A percentile compares a stretch with the other conserved stretches of the same genome.
Evolutionary conservation across 2,329 filamentous ascomycete species (phyloP).

Genomic region (Dactylellina leptospora): DNA sequence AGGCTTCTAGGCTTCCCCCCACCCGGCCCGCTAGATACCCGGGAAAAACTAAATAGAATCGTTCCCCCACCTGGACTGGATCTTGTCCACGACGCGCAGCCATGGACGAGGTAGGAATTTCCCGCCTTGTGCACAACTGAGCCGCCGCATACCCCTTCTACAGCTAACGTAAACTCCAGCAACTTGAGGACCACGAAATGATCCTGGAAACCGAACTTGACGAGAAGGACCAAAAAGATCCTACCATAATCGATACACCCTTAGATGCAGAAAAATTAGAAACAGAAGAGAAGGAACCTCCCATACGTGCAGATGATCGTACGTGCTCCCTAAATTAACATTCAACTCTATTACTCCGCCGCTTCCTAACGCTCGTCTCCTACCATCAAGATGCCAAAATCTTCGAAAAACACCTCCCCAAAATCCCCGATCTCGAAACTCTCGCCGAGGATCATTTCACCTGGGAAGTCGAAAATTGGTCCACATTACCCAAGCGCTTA

Average conservation of each 20-base stretch:
- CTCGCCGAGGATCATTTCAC: slow-evolving; percentile 79
- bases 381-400: slow-evolving; percentile 80
- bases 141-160: background rate
- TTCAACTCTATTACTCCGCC: no score
- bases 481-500: slow-evolving; percentile 76
- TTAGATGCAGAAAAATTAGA: slow-evolving; percentile 67
- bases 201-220: slow-evolving; percentile 68
- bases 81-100: slow-evolving; percentile 23
- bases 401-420: slow-evolving; percentile 78
- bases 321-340: no score
- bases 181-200: slow-evolving; percentile 60
- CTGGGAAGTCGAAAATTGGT: slow-evolving; percentile 90
- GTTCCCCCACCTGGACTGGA: slow-evolving; percentile 16
- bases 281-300: slow-evolving; percentile 66
- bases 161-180: slow-evolving; percentile 8
- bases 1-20: background rate
- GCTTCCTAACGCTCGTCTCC: no score
- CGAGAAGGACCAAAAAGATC: slow-evolving; percentile 70
- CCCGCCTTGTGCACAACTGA: background rate
- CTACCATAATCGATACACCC: slow-evolving; percentile 69
- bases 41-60: slow-evolving; percentile 1
- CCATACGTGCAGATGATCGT: slow-evolving; percentile 69
- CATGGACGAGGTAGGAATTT: slow-evolving; percentile 45
- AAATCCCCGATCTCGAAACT: slow-evolving; percentile 78
- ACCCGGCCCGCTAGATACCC: background rate